Evolutionary conservation across 345 rosid species (phyloP).

Genomic region (Lagerstroemia speciosa): DNA sequence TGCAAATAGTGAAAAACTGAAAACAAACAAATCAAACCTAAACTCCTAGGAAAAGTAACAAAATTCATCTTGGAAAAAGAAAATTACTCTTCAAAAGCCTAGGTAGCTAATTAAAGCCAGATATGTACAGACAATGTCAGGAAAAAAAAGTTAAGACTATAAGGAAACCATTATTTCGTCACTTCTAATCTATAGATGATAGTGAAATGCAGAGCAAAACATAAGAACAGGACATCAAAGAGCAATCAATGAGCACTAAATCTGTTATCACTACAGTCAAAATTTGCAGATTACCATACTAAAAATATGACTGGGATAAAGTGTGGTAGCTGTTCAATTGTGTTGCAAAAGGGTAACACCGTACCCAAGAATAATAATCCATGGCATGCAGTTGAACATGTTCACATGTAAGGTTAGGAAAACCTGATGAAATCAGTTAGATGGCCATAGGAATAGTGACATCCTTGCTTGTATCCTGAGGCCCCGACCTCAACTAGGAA

Average conservation of each 20-base stretch:
- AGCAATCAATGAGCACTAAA: not conserved
- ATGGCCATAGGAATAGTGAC: slow-evolving; percentile 41
- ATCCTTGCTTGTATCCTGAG: slow-evolving; percentile 32
- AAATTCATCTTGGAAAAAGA: not conserved
- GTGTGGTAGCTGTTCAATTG: not conserved
- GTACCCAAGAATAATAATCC: not conserved
- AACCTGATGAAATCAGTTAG: slow-evolving; percentile 48
- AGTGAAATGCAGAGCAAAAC: not conserved
- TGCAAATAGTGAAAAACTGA: not conserved
- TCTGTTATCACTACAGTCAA: not conserved
- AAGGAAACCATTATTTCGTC: not conserved
- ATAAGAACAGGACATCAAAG: not conserved
- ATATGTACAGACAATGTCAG: not conserved
- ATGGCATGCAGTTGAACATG: not conserved
- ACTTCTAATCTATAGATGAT: not conserved
- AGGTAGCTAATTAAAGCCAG: not conserved
- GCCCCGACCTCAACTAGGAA: slow-evolving; percentile 39
- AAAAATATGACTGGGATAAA: not conserved
- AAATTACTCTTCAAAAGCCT: not conserved
- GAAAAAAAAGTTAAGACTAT: not conserved
- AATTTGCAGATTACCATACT: not conserved
- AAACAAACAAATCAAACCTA: not conserved
- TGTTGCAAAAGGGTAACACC: not conserved
- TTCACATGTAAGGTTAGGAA: slow-evolving; percentile 25
- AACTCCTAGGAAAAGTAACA: not conserved